phyloP scores from a whole-genome alignment of 2,329 filamentous ascomycete genomes.

The Sporothrix sp. region DNA sequence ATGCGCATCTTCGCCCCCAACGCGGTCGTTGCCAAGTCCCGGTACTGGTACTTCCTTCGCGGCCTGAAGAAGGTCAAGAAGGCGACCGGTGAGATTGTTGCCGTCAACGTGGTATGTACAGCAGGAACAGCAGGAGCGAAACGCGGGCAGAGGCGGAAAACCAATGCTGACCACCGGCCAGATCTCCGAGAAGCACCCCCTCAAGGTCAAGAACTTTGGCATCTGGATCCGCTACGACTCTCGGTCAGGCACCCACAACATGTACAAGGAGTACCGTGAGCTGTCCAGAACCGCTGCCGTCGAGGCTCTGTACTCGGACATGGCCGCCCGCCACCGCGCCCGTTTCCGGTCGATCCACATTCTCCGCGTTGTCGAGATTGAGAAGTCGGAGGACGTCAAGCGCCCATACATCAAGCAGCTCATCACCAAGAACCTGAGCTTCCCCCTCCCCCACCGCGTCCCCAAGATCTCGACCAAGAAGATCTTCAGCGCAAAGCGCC shows the following conservation, averaged over 20 bases:
- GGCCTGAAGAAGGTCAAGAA: constrained; percentile 99
- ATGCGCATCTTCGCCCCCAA: constrained; percentile 99
- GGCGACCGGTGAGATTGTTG: constrained; percentile 98
- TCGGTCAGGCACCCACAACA: constrained; percentile 99
- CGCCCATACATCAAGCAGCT: constrained; percentile 99
- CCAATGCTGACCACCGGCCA: constrained; percentile 27
- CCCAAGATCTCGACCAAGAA: constrained; percentile 76
- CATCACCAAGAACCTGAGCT: constrained; percentile 86
- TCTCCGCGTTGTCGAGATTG: constrained; percentile 94
- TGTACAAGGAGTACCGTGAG: constrained; percentile 99
- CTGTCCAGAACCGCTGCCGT: constrained; percentile 93
- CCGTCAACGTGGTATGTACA: constrained; percentile 75
- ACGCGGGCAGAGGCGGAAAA: not conserved
- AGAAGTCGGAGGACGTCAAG: constrained; percentile 90
- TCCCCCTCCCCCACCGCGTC: constrained; percentile 96
- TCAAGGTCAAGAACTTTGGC: constrained; percentile 99
- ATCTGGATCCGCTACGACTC: constrained; percentile 99
- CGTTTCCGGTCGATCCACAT: constrained; percentile 95
- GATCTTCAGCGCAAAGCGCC: constrained; percentile 86
- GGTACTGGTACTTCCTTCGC: constrained; percentile 99
- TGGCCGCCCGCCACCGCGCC: constrained; percentile 96
- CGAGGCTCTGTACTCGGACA: constrained; percentile 97
- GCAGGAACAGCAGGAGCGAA: not conserved
- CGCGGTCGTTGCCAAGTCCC: constrained; percentile 96
- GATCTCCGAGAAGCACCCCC: constrained; percentile 98